These are phyloP conservation scores for Cutaneotrichosporon mucoides DNA, from an alignment of 1,284 basidiomycete genomes.

Conservation along the genomic window DNA sequence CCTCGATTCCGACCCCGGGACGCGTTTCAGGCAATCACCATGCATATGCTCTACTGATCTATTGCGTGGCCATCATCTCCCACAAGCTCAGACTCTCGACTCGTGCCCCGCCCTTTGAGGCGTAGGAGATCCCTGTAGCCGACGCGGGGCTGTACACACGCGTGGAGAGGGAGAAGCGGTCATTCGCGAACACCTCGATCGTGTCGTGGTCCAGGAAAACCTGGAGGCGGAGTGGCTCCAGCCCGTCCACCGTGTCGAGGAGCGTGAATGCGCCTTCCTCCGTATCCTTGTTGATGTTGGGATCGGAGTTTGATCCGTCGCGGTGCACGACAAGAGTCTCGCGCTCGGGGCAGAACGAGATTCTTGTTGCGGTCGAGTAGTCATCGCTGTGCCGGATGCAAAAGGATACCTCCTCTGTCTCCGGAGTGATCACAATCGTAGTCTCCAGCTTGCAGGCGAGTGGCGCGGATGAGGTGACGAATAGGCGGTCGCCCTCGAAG, in stretches of 20 bases:
- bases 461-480: neutral
- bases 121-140: neutral
- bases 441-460: conserved; percentile 5
- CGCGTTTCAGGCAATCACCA: too few species aligned
- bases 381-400: conserved; percentile 3
- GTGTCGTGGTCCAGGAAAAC: conserved; percentile 37
- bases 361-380: conserved; percentile 1
- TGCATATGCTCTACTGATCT: too few species aligned
- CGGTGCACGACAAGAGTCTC: conserved; percentile 5
- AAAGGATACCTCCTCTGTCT: neutral
- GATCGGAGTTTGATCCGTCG: neutral
- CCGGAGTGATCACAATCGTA: neutral
- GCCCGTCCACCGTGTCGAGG: conserved; percentile 4
- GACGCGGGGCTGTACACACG: conserved; percentile 25
- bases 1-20: too few species aligned
- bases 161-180: conserved; percentile 35
- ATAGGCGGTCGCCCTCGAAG: neutral
- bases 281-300: conserved; percentile 2
- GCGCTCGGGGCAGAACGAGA: conserved; percentile 3
- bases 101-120: neutral
- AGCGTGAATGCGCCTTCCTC: conserved; percentile 17
- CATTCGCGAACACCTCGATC: conserved; percentile 41
- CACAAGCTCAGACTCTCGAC: neutral
- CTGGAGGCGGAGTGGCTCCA: conserved; percentile 26
- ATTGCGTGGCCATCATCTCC: too few species aligned